Evolutionary conservation across 1,284 basidiomycete species (phyloP), one percentile per base, ranked within the genome.

Genomic region (Anthracocystis walkeri): DNA sequence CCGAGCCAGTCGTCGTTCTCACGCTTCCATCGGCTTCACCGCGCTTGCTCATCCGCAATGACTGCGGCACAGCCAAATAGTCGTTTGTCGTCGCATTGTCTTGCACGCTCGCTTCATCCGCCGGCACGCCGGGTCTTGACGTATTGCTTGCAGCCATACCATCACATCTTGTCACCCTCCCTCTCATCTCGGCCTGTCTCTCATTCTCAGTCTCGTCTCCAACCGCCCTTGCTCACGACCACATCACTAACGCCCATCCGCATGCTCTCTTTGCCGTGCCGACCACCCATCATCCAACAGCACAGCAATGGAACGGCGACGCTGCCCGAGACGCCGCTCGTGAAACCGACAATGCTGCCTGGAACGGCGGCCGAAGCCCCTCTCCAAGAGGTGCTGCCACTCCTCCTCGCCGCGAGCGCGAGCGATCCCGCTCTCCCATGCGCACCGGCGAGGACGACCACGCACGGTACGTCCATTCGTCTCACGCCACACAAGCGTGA

Each of bases 281-380:
- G 54, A 64, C 53, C 27, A 18, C 48, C 10, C 18, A 38, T 16
- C 48, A 31, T 21, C 38, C 61, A 73, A 58, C 70, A 73, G 70
- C 70, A 27, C 70, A 73, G 70, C 70, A 64, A 65, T 74, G 73
- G 73, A 76, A 78, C 54, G 78, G 68, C 68, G 73, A 77, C 60
- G 69, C 76, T 41, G 78, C 72, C n/a, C 76, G 74, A 42, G 71
- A 77, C 44, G 74, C 77, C 35, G 75, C 74, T 23, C 70, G 75
- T 35, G 72, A 75, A 52, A 69, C 72, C 58, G 77, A 79, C 65
- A 73, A 73, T 23, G 57, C 70, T 27, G 57, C 58, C 41, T 67
- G 62, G 67, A 68, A 70, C 49, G 65, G 67, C 31, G 77, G 70
- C 18, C 58, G 74, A 21, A 69, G 76, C 55, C 77, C 75, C 23